These are phyloP conservation scores for Musa itinerans DNA, from an alignment of 176 grass and related monocot species.

Conservation along the genomic window DNA sequence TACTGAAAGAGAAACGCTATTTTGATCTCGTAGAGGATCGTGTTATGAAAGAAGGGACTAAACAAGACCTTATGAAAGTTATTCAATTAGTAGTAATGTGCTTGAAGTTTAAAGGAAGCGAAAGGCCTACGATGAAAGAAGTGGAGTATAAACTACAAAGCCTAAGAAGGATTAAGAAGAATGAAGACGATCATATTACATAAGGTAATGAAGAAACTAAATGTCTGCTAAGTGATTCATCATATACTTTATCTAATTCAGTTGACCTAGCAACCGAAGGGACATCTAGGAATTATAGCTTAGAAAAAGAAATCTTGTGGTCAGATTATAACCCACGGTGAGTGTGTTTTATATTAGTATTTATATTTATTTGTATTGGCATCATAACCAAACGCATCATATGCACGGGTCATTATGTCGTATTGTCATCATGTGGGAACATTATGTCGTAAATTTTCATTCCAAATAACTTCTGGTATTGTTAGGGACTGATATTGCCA, in stretches of 20 bases:
- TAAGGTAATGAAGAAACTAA: too few species aligned
- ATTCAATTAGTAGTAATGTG: not conserved
- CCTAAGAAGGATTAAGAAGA: not conserved
- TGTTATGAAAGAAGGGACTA: not conserved
- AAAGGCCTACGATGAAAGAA: constrained; percentile 1
- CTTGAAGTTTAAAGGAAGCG: not conserved
- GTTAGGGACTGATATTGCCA: too few species aligned
- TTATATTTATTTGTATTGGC: too few species aligned
- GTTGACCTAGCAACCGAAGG: not conserved
- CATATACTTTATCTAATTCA: too few species aligned
- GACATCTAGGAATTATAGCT: not conserved
- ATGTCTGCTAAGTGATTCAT: too few species aligned
- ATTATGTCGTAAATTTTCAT: too few species aligned
- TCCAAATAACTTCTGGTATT: too few species aligned
- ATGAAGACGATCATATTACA: too few species aligned
- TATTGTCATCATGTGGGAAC: too few species aligned
- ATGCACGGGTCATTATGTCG: too few species aligned
- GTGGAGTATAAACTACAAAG: not conserved
- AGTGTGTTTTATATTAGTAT: too few species aligned
- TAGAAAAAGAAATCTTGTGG: not conserved
- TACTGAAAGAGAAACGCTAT: not conserved
- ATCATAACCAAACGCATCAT: too few species aligned
- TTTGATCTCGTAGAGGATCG: not conserved
- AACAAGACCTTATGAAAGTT: not conserved
- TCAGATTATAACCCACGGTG: not conserved